Percentiles rank a stretch among this genome's conserved stretches.
phyloP scores from a whole-genome alignment of 129 eudicot species.

The Deinandra increscens region DNA sequence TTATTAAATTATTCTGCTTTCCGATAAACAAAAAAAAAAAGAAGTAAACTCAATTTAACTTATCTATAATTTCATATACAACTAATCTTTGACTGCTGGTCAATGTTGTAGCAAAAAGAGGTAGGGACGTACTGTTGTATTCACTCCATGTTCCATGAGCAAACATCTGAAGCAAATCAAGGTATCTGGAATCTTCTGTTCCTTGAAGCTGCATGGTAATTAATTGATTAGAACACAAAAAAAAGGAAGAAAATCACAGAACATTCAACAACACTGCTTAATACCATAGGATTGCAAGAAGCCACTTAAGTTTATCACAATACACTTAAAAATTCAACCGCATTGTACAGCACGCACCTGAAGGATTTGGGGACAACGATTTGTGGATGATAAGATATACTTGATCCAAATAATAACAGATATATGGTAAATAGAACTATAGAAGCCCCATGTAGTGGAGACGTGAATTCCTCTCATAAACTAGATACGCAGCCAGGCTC shows the following conservation, averaged over 20 bases:
- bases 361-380: not conserved
- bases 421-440: no score
- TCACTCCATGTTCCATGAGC: slow-evolving; percentile 97
- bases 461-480: not conserved
- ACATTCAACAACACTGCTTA: slow-evolving; percentile 15
- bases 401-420: no score
- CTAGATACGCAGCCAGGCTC: not conserved
- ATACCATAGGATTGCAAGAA: slow-evolving; percentile 10
- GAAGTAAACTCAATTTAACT: no score
- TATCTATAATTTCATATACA: no score
- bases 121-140: slow-evolving; percentile 61
- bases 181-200: slow-evolving; percentile 52
- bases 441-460: no score
- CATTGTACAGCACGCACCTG: not conserved
- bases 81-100: not conserved
- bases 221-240: slow-evolving; percentile 13
- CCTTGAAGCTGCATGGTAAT: slow-evolving; percentile 73
- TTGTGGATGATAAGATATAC: not conserved
- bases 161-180: slow-evolving; percentile 81
- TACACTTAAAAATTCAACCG: not conserved
- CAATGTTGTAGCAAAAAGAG: not conserved
- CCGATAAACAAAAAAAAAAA: no score
- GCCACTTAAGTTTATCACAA: slow-evolving; percentile 13
- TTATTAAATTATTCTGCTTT: slow-evolving; percentile 5
- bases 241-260: not conserved